Evolutionary conservation across 2,329 filamentous ascomycete genomes (phyloP).

Genomic region (Microdochium bolleyi): DNA sequence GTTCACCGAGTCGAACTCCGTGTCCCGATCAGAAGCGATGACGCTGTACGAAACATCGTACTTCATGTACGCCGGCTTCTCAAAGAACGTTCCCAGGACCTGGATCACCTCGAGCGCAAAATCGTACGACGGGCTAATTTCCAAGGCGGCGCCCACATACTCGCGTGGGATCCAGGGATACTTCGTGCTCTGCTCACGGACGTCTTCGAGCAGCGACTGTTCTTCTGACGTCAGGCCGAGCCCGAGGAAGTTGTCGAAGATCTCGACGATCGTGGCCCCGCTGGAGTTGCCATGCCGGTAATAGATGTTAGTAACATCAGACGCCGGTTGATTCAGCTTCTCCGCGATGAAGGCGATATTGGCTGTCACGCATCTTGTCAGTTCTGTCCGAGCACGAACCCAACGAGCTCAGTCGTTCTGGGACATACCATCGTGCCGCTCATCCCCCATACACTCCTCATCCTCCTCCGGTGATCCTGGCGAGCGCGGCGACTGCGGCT

Average conservation of each 20-base stretch:
- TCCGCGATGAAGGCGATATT: conserved; percentile 36
- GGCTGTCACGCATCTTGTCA: conserved; percentile 14
- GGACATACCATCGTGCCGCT: conserved; percentile 11
- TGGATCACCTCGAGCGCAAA: conserved; percentile 29
- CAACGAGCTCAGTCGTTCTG: background rate
- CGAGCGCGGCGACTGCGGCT: background rate
- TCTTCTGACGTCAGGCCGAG: conserved; percentile 25
- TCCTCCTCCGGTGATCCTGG: conserved; percentile 5
- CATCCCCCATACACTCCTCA: conserved; percentile 1
- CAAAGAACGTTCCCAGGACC: conserved; percentile 31
- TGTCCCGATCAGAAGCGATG: conserved; percentile 8
- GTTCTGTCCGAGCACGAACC: background rate
- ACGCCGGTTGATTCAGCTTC: conserved; percentile 29
- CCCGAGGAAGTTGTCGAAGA: conserved; percentile 33
- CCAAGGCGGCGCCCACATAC: conserved; percentile 33
- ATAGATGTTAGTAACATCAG: conserved; percentile 32
- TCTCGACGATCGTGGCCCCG: conserved; percentile 29
- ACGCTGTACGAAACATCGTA: conserved; percentile 19
- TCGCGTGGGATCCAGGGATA: conserved; percentile 32
- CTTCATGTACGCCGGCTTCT: conserved; percentile 26
- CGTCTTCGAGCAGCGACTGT: conserved; percentile 17
- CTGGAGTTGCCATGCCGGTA: conserved; percentile 26
- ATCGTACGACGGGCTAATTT: conserved; percentile 21
- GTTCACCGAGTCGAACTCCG: background rate
- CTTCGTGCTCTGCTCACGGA: conserved; percentile 25